phyloP scores from a whole-genome alignment of 225 moss, liverwort and hornwort genomes.

The Sphagnum tenellum region DNA sequence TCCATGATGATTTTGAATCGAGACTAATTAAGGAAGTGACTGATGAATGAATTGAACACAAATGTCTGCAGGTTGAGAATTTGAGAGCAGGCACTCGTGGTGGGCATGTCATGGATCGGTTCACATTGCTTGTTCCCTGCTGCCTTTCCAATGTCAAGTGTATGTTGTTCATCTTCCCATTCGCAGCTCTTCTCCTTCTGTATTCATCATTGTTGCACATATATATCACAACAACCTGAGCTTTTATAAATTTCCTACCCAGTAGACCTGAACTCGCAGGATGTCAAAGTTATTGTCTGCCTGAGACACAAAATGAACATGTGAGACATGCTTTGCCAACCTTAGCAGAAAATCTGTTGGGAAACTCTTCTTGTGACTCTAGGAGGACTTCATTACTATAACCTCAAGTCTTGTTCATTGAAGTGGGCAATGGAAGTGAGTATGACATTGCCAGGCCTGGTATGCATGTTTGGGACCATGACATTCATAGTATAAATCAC shows the following conservation, averaged over 20 bases:
- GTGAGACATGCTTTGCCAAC: not conserved
- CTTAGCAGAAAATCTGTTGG: not conserved
- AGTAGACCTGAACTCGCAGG: not conserved
- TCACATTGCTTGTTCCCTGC: conserved; percentile 67
- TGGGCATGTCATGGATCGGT: conserved; percentile 59
- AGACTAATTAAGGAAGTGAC: not conserved
- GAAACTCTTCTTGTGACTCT: no score
- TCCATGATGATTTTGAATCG: not conserved
- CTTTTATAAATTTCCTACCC: not conserved
- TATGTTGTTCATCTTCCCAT: conserved; percentile 18
- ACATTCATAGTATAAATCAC: no score
- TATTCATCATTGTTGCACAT: no score
- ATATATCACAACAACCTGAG: no score
- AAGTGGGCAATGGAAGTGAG: no score
- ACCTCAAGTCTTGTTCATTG: no score
- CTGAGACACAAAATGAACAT: no score
- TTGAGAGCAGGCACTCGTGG: conserved; percentile 61
- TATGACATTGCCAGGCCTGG: no score
- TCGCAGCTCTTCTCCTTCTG: not conserved
- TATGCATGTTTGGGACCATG: no score
- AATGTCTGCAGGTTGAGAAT: conserved; percentile 63
- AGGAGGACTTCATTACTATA: no score
- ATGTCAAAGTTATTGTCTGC: not conserved
- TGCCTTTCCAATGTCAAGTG: conserved; percentile 77
- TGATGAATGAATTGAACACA: not conserved